Evolutionary conservation across 306 rosid species (phyloP).

Genomic region (Hylodesmum podocarpum): DNA sequence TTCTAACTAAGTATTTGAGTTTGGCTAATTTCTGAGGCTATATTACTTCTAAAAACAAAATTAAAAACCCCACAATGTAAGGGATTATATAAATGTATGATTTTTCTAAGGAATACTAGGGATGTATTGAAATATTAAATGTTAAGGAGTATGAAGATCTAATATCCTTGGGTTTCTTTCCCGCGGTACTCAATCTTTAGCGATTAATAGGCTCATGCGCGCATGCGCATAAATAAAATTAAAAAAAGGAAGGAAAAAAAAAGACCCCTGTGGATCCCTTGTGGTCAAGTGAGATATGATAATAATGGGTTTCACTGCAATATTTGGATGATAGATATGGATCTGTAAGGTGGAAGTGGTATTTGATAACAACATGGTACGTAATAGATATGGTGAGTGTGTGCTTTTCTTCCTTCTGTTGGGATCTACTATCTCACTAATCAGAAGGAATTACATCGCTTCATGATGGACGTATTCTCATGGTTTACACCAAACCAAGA

Average conservation of each 20-base stretch:
- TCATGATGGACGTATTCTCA: constrained; percentile 47
- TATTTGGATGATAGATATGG: constrained; percentile 32
- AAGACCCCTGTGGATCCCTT: neutral
- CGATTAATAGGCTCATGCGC: neutral
- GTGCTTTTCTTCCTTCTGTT: constrained; percentile 30
- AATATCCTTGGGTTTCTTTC: constrained; percentile 15
- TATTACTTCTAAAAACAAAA: constrained; percentile 8
- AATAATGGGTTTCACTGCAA: constrained; percentile 35
- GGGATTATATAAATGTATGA: constrained; percentile 32
- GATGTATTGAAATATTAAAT: constrained; percentile 28
- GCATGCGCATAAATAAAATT: neutral
- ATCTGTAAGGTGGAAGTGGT: constrained; percentile 31
- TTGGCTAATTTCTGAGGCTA: constrained; percentile 1
- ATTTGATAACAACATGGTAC: constrained; percentile 38
- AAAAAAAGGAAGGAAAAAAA: neutral
- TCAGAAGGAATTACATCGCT: constrained; percentile 45
- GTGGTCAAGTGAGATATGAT: constrained; percentile 36
- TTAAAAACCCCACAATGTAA: neutral
- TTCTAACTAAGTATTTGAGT: constrained; percentile 21
- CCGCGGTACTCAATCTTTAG: constrained; percentile 7
- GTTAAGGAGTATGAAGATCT: constrained; percentile 23
- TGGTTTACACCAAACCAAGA: constrained; percentile 51
- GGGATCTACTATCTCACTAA: constrained; percentile 29
- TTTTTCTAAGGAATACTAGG: constrained; percentile 9
- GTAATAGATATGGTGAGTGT: constrained; percentile 36